Conservation (phyloP, 2,329 filamentous ascomycete species). For the Reticulascus tulasneorum region DNA sequence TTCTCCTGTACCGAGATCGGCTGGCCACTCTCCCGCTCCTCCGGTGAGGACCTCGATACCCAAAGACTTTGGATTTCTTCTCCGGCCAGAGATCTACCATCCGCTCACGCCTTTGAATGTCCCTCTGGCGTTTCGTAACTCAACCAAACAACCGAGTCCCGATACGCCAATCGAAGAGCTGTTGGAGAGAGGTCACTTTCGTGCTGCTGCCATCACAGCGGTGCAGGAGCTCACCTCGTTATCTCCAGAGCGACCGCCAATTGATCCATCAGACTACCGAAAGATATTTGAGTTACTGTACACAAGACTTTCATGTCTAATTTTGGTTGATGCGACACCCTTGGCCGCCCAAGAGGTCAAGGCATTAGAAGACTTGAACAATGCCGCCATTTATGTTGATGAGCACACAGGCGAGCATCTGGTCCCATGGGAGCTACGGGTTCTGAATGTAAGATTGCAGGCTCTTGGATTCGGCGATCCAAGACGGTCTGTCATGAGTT, state of each 20-base stretch:
- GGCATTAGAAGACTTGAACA: conserved; percentile 58
- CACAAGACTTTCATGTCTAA: conserved; percentile 75
- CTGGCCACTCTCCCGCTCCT: conserved; percentile 27
- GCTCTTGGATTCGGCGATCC: conserved; percentile 83
- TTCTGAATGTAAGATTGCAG: conserved; percentile 79
- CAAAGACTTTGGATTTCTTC: conserved; percentile 77
- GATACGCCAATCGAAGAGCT: conserved; percentile 65
- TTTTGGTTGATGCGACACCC: conserved; percentile 69
- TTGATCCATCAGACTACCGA: conserved; percentile 52
- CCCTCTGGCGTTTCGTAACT: conserved; percentile 64
- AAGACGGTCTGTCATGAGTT: conserved; percentile 79
- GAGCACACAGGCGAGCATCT: conserved; percentile 56
- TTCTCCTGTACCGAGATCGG: conserved; percentile 19
- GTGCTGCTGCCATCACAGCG: conserved; percentile 68
- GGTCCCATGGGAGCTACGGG: conserved; percentile 81
- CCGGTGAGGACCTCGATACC: conserved; percentile 31
- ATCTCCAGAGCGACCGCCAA: conserved; percentile 13
- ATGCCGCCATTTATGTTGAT: conserved; percentile 51
- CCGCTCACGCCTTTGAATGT: conserved; percentile 63
- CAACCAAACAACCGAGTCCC: conserved; percentile 58
- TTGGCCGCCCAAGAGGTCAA: conserved; percentile 66
- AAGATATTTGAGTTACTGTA: conserved; percentile 76
- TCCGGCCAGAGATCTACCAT: conserved; percentile 79
- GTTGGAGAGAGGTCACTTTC: conserved; percentile 70
- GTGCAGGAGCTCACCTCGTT: conserved; percentile 53